Evolutionary conservation across 768 basidiomycete genomes (phyloP).

Genomic region (Suillus sp.): DNA sequence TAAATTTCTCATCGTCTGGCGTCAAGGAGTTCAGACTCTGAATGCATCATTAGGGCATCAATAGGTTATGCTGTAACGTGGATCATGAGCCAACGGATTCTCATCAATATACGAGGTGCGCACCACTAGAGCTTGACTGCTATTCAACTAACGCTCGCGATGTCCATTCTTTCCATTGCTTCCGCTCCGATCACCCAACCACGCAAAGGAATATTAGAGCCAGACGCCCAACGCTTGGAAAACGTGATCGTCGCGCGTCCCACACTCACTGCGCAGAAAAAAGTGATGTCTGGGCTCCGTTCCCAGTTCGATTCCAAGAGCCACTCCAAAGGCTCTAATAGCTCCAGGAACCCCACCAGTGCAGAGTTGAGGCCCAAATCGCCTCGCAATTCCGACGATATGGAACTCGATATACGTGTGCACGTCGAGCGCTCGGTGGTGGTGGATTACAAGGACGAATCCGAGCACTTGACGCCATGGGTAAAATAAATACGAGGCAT

Average conservation of each 20-base stretch:
- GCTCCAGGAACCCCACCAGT: slow-evolving; percentile 21
- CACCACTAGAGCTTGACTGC: neutral
- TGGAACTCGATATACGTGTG: slow-evolving; percentile 35
- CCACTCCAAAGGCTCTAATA: neutral
- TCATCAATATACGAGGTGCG: slow-evolving; percentile 58
- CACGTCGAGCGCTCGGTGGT: slow-evolving; percentile 32
- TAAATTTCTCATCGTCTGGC: too few species aligned
- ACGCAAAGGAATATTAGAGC: slow-evolving; percentile 24
- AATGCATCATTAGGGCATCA: slow-evolving; percentile 44
- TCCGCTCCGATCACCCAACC: neutral
- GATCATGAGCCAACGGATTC: slow-evolving; percentile 62
- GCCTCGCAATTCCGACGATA: slow-evolving; percentile 14
- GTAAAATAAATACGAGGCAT: slow-evolving; percentile 13
- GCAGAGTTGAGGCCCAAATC: slow-evolving; percentile 21
- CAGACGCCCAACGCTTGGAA: slow-evolving; percentile 28
- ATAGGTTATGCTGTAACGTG: slow-evolving; percentile 57
- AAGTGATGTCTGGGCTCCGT: slow-evolving; percentile 27
- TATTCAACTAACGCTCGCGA: neutral
- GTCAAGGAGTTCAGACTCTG: neutral
- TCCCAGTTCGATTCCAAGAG: slow-evolving; percentile 23
- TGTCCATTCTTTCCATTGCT: too few species aligned
- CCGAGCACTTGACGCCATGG: slow-evolving; percentile 19
- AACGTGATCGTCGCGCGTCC: slow-evolving; percentile 30
- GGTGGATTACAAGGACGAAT: slow-evolving; percentile 25
- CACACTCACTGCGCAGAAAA: slow-evolving; percentile 16